Conservation (phyloP, 1,139 yeast genomes). For the Kodamaea arcana region DNA sequence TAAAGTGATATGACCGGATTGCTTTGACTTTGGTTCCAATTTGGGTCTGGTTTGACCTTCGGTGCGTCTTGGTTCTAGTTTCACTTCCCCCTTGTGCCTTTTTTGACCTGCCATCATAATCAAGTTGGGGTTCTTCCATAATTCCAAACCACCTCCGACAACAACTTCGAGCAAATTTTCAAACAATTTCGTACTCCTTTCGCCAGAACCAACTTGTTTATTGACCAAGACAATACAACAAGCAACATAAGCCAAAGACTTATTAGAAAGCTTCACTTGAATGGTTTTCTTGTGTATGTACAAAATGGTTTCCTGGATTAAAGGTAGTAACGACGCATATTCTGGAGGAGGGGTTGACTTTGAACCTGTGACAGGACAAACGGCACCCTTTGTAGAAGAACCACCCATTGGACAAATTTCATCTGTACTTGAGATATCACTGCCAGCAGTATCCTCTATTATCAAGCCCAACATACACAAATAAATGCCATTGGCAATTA, state of each 20-base stretch:
- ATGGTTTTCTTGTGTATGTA: constrained; percentile 4
- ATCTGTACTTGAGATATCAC: neutral
- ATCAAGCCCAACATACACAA: constrained; percentile 30
- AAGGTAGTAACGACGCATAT: neutral
- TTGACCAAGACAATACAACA: constrained; percentile 23
- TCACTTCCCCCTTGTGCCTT: neutral
- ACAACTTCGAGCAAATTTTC: constrained; percentile 1
- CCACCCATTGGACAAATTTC: neutral
- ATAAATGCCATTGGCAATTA: constrained; percentile 25
- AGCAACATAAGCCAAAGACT: constrained; percentile 23
- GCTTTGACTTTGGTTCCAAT: neutral
- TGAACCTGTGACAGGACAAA: neutral
- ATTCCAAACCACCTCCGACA: neutral
- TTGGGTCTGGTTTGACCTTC: neutral
- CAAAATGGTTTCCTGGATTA: constrained; percentile 2
- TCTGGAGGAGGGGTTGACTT: neutral
- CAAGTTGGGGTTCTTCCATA: constrained; percentile 36
- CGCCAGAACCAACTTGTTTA: constrained; percentile 10
- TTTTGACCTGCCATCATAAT: constrained; percentile 13
- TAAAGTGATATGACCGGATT: constrained; percentile 19
- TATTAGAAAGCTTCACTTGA: constrained; percentile 16
- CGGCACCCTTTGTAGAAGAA: neutral
- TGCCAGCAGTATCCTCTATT: constrained; percentile 22
- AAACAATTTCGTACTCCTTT: neutral
- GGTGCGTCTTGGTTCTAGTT: no score